These are phyloP conservation scores for Penicillium sp. DNA, from an alignment of 2,329 filamentous ascomycete species.

Conservation along the genomic window DNA sequence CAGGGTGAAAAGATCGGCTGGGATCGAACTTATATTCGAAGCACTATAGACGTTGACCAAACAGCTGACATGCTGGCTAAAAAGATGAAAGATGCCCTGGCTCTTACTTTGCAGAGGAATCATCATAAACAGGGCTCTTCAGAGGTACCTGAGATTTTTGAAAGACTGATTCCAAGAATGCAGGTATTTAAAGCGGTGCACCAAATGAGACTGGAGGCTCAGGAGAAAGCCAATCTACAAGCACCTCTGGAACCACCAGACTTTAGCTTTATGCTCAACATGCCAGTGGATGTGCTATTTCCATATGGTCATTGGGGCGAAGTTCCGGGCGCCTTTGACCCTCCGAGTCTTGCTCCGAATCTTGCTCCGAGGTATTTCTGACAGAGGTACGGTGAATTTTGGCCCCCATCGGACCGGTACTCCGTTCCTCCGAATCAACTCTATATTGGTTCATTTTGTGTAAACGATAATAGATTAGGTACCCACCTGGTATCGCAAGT, in stretches of 20 bases:
- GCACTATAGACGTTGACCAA: slow-evolving; percentile 21
- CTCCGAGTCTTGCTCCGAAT: neutral
- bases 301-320: slow-evolving; percentile 8
- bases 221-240: slow-evolving; percentile 2
- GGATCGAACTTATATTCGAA: slow-evolving; percentile 25
- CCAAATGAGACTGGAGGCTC: slow-evolving; percentile 9
- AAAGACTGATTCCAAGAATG: slow-evolving; percentile 4
- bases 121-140: neutral
- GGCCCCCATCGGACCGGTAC: neutral
- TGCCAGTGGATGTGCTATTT: slow-evolving; percentile 14
- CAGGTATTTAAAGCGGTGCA: slow-evolving; percentile 15
- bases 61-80: slow-evolving; percentile 14
- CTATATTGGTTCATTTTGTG: neutral
- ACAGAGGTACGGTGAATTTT: neutral
- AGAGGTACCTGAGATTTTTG: slow-evolving; percentile 15
- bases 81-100: slow-evolving; percentile 20
- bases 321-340: neutral
- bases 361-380: neutral
- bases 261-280: slow-evolving; percentile 11
- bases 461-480: too few species aligned
- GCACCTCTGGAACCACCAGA: neutral
- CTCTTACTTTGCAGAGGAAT: neutral
- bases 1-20: slow-evolving; percentile 19
- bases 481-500: too few species aligned
- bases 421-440: neutral